Evolutionary conservation across 768 basidiomycete species (phyloP).

Genomic region (Podaxis rugospora): DNA sequence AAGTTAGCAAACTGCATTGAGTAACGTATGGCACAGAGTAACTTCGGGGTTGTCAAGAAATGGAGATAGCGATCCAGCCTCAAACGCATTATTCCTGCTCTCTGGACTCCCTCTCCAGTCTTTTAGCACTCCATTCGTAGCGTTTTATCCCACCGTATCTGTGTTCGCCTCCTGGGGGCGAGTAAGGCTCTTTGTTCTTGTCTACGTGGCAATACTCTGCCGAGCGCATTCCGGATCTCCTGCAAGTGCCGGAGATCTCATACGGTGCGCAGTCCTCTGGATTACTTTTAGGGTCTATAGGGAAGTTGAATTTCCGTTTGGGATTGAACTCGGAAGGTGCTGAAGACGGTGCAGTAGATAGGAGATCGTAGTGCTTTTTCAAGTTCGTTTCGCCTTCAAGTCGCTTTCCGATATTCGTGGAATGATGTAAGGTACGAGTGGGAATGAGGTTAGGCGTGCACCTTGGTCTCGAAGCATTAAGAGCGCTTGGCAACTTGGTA

Average conservation of each 20-base stretch:
- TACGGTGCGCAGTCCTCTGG: neutral
- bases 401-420: neutral
- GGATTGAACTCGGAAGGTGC: neutral
- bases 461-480: neutral
- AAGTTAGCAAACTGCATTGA: neutral
- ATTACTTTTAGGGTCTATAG: conserved; percentile 6
- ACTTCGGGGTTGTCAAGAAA: neutral
- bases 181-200: conserved; percentile 5
- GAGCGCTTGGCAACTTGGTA: neutral
- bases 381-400: neutral
- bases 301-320: neutral
- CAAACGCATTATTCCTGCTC: neutral
- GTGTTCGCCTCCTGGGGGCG: conserved; percentile 4
- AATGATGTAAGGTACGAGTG: neutral
- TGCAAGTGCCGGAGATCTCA: neutral
- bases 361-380: neutral
- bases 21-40: neutral
- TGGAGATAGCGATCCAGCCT: neutral
- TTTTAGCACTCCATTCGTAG: conserved; percentile 1
- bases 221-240: conserved; percentile 2
- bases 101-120: neutral
- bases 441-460: neutral
- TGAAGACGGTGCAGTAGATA: neutral
- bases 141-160: conserved; percentile 4
- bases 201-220: conserved; percentile 1